phyloP scores from a whole-genome alignment of 2,329 filamentous ascomycete genomes.

The Arthroderma uncinatum region DNA sequence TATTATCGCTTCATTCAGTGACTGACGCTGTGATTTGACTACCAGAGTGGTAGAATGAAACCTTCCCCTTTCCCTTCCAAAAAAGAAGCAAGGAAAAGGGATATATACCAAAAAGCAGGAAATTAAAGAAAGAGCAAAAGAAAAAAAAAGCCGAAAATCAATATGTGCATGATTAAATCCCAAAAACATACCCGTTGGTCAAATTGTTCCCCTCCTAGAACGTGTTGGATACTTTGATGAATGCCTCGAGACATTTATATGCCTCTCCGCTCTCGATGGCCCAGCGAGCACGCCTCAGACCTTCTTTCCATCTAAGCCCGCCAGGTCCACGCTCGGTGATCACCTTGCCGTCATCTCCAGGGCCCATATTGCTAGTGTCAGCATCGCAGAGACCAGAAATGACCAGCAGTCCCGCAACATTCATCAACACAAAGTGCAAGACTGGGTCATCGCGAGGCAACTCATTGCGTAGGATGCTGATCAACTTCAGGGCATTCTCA shows the following conservation, averaged over 20 bases:
- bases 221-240: slow-evolving; percentile 69
- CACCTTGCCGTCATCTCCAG: slow-evolving; percentile 68
- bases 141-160: not conserved
- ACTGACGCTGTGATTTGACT: slow-evolving; percentile 1
- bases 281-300: slow-evolving; percentile 75
- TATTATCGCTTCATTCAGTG: not conserved
- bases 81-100: not conserved
- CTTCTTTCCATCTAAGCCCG: slow-evolving; percentile 88
- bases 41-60: not conserved
- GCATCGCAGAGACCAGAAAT: slow-evolving; percentile 77
- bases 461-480: slow-evolving; percentile 62
- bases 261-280: slow-evolving; percentile 77
- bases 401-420: slow-evolving; percentile 79
- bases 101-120: not conserved
- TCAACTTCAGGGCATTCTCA: slow-evolving; percentile 78
- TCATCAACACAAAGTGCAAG: slow-evolving; percentile 86
- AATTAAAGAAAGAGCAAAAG: not conserved
- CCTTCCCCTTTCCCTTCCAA: not conserved
- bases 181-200: not conserved
- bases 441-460: slow-evolving; percentile 68
- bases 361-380: slow-evolving; percentile 66
- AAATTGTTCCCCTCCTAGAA: slow-evolving; percentile 18
- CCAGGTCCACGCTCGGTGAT: slow-evolving; percentile 74
- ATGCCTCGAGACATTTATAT: slow-evolving; percentile 69
- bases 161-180: not conserved